Evolutionary conservation across 176 grass and related monocot species (phyloP), one percentile per base, ranked within the genome.

Genomic region (Carex myosuroides): DNA sequence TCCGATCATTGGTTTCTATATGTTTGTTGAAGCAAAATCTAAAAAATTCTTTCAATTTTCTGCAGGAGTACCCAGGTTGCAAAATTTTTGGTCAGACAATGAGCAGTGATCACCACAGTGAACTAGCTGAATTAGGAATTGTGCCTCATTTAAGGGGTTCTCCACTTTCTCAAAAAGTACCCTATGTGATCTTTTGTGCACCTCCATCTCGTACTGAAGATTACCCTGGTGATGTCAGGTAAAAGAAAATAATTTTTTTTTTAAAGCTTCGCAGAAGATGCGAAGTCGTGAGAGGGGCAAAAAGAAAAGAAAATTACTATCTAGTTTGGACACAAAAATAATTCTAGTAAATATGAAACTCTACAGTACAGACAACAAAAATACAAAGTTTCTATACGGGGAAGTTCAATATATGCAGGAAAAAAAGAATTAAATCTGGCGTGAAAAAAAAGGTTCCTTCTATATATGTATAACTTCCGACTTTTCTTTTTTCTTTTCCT

Each of bases 111-210:
- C 91, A 98, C 88, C 95, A 98, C 73, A 68, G 67, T 83, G 95
- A 98, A 73, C 63, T 98, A 65, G 70, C 76, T 84, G 66, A 90
- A 17, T 21, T 91, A 85, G 92, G 91, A 60, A 91, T 98, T 58
- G 61, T 91, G 74, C 95, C 92, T 57, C 83, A 81, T 20, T 83
- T 94, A 78, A 94, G 82, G 80, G 88, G 86, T 60, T 75, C 91
- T 48, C 30, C 18, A 62, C 7, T 44, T 66, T 59, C 50, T 73
- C 73, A 90, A 39, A 94, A 94, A 71, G 85, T 94, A 56, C 86
- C 95, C 33, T 90, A 90, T 64, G 82, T 94, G 24, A 91, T 98
- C 85, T 94, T 98, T 84, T 98, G 95, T 72, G 91, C 95, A 81
- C 92, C 95, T 46, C 92, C 95, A 53, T 91, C 84, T 88, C 89